Conservation (phyloP, 768 basidiomycete species). For the Termitomyces sp. region DNA sequence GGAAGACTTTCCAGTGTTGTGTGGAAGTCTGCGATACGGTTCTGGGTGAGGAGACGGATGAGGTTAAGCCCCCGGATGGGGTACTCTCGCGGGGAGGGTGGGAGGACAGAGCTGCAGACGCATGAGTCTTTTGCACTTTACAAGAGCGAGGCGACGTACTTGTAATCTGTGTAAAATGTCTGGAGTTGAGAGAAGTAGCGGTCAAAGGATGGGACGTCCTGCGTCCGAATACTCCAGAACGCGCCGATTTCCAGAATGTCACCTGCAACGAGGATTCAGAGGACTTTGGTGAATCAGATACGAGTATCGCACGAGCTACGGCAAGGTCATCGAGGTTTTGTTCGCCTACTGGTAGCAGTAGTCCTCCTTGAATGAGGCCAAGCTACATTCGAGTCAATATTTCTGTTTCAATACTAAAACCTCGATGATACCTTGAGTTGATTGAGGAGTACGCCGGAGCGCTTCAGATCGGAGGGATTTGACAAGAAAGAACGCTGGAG, state of each 20-base stretch:
- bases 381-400: slow-evolving; percentile 37
- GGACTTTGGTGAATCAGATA: not conserved
- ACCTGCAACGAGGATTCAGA: slow-evolving; percentile 38
- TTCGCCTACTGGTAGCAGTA: slow-evolving; percentile 68
- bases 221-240: slow-evolving; percentile 85
- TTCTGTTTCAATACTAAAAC: not conserved
- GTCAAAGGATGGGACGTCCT: slow-evolving; percentile 90
- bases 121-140: not conserved
- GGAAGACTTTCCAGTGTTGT: slow-evolving; percentile 90
- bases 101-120: slow-evolving; percentile 56
- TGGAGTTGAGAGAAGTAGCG: slow-evolving; percentile 91
- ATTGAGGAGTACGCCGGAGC: slow-evolving; percentile 54
- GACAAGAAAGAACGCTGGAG: slow-evolving; percentile 64
- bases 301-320: slow-evolving; percentile 49
- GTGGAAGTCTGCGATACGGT: slow-evolving; percentile 97
- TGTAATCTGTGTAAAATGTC: slow-evolving; percentile 84
- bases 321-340: slow-evolving; percentile 62
- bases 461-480: slow-evolving; percentile 62
- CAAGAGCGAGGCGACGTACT: slow-evolving; percentile 31
- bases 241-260: slow-evolving; percentile 96
- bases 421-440: slow-evolving; percentile 62
- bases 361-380: slow-evolving; percentile 69
- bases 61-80: slow-evolving; percentile 91
- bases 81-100: slow-evolving; percentile 81
- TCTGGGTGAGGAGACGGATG: slow-evolving; percentile 90